Evolutionary conservation across 1,284 basidiomycete genomes (phyloP), one percentile per base, ranked within the genome.

Genomic region (Jaminaea rosea): DNA sequence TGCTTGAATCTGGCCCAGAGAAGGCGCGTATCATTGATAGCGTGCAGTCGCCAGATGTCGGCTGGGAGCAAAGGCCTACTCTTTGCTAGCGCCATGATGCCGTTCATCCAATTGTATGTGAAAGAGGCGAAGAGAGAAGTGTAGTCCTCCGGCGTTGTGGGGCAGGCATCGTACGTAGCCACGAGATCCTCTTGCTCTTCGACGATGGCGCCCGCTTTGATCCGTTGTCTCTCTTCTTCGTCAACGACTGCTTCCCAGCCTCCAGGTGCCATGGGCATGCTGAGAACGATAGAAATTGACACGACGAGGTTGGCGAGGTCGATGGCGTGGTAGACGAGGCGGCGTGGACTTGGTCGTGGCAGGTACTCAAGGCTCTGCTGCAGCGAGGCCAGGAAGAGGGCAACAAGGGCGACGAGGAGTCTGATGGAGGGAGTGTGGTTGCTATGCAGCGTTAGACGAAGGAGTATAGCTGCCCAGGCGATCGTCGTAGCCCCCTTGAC

Each of bases 81-180:
- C 4, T 63, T 52, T 1, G 65, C 49, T 7, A 67, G 59, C 7
- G 29, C 47, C 31, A 65, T 63, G 17, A 67, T 63, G 7, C 53
- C 53, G 8, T 55, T 55, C 65, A 67, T 67, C 65, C 65, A 67
- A 8, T 56, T 50, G 44, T 67, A 67, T 1, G 61, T 61, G 6
- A 67, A 47, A 9, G 57, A 55, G 34, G 58, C 48, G 46, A 53
- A 52, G 6, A 67, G 53, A 23, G 50, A 55, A 32, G 53, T 56
- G 36, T 60, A 67, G 44, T 67, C 65, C 41, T 67, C 65, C 1
- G 65, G 65, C 4, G 63, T 64, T 1, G 65, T 67, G 2, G 65
- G 65, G 27, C 63, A 66, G 44, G 46, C 37, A 5, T 52, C 49
- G 44, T 67, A 67, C 9, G 47, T 53, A 8, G 52, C 51, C 26